Conservation (phyloP, 116 monocot genomes). For the Trichopus zeylanicus region DNA sequence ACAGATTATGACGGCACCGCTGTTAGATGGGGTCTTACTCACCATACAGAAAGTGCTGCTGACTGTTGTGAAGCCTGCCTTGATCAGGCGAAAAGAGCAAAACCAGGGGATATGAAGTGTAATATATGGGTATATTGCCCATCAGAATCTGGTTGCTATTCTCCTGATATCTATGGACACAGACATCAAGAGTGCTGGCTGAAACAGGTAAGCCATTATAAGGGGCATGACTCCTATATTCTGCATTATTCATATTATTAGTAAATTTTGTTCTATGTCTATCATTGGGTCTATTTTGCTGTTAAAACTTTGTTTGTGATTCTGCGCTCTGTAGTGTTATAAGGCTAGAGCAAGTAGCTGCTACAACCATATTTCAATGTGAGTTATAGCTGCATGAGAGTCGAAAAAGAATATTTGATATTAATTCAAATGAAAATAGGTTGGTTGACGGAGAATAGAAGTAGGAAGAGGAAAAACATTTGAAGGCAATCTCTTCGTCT, state of each 20-base stretch:
- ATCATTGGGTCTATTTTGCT: too few species aligned
- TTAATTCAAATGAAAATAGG: too few species aligned
- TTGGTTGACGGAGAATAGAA: too few species aligned
- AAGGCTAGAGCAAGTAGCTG: too few species aligned
- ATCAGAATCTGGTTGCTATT: conserved; percentile 72
- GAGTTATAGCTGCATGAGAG: too few species aligned
- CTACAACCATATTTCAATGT: too few species aligned
- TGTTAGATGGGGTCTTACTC: conserved; percentile 89
- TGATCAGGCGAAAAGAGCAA: conserved; percentile 78
- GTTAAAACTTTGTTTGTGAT: too few species aligned
- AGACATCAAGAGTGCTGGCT: conserved; percentile 98
- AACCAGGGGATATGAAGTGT: conserved; percentile 70
- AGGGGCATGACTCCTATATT: neutral
- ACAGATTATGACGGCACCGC: conserved; percentile 88
- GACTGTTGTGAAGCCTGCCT: conserved; percentile 94
- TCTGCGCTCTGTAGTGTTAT: too few species aligned
- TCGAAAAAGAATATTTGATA: too few species aligned
- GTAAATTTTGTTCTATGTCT: neutral
- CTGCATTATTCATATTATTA: neutral
- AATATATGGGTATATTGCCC: conserved; percentile 99
- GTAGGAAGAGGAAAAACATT: too few species aligned
- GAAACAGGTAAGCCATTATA: conserved; percentile 57
- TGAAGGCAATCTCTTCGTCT: too few species aligned
- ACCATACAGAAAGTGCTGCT: conserved; percentile 89
- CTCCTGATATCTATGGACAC: conserved; percentile 92